Evolutionary conservation across 1,139 yeast species (phyloP).

Genomic region (Taphrina wiesneri): DNA sequence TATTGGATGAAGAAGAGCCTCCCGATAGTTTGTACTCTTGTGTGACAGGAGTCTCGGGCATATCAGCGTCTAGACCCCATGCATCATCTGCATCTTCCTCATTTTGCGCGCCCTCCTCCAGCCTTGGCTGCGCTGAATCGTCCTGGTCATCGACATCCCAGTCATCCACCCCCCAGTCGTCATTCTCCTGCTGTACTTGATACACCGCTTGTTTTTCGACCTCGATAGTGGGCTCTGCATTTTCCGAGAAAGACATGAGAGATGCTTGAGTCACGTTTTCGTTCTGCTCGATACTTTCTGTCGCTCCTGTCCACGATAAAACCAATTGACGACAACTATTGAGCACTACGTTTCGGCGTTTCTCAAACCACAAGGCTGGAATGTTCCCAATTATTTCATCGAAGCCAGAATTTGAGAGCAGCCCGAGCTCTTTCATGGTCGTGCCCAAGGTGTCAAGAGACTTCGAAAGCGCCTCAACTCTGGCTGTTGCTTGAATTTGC

Average conservation of each 20-base stretch:
- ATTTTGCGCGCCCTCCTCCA: not conserved
- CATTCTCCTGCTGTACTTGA: not conserved
- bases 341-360: conserved; percentile 2
- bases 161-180: conserved; percentile 8
- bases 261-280: conserved; percentile 8
- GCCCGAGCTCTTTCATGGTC: not conserved
- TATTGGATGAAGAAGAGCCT: not conserved
- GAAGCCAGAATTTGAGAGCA: not conserved
- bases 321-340: not conserved
- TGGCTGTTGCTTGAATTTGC: conserved; percentile 15
- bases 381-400: not conserved
- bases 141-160: conserved; percentile 4
- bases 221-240: not conserved
- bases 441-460: not conserved
- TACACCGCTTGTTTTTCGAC: not conserved
- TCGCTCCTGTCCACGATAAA: conserved; percentile 18
- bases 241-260: not conserved
- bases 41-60: not conserved
- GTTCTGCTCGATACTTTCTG: conserved; percentile 8
- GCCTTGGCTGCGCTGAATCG: not conserved
- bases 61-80: conserved; percentile 10
- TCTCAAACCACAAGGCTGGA: not conserved
- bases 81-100: conserved; percentile 18
- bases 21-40: not conserved
- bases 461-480: not conserved